Conservation (phyloP, 2,329 filamentous ascomycete species). For the Basipetospora chlamydospora region DNA sequence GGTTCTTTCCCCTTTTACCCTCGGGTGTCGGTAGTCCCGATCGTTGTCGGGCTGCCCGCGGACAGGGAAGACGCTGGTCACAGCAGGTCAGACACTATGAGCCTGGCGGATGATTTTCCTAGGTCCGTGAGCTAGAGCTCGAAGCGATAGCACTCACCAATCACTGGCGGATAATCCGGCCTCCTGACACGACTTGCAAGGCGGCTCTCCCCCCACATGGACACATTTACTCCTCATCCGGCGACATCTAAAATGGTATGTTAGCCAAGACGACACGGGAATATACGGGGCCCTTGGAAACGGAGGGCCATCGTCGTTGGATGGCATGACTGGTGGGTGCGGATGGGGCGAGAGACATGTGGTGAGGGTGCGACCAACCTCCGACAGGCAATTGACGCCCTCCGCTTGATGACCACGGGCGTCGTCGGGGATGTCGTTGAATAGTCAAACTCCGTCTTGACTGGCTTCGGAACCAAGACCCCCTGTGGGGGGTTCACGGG, state of each 20-base stretch:
- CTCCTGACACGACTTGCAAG: conserved; percentile 36
- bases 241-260: conserved; percentile 26
- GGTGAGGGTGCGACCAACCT: conserved; percentile 23
- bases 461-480: no score
- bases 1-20: conserved; percentile 32
- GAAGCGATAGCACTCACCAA: conserved; percentile 26
- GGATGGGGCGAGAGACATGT: neutral
- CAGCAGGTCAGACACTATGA: neutral
- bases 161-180: conserved; percentile 31
- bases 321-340: neutral
- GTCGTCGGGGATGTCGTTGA: no score
- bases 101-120: no score
- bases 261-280: neutral
- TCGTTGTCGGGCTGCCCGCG: conserved; percentile 40
- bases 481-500: no score
- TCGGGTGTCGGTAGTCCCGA: conserved; percentile 41
- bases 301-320: neutral
- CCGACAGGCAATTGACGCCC: conserved; percentile 37
- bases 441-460: no score
- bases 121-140: no score
- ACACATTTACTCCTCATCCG: conserved; percentile 42
- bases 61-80: conserved; percentile 31
- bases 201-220: conserved; percentile 31
- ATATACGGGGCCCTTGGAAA: no score
- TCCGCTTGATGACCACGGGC: conserved; percentile 30